phyloP scores from a whole-genome alignment of 345 rosid genomes.

The Gynandropsis gynandra region DNA sequence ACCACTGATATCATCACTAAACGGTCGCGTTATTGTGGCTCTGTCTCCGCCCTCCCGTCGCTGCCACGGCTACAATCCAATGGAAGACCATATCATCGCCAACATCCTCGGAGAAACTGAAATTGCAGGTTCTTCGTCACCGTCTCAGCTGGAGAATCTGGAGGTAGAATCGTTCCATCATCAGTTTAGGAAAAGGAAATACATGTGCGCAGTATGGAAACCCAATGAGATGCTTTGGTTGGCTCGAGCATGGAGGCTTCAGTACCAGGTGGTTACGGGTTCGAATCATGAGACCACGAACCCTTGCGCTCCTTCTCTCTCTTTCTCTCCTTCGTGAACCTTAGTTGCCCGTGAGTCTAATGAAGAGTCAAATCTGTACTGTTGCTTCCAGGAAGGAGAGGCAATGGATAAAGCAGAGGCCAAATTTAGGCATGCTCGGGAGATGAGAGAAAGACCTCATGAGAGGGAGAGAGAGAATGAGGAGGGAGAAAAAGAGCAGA shows the following conservation, averaged over 20 bases:
- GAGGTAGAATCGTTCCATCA: slow-evolving; percentile 45
- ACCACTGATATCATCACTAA: slow-evolving; percentile 43
- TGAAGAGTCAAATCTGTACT: no score
- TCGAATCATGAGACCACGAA: slow-evolving; percentile 30
- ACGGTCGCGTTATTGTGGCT: slow-evolving; percentile 48
- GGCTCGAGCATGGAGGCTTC: slow-evolving; percentile 90
- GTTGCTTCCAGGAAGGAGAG: no score
- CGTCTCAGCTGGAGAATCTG: slow-evolving; percentile 48
- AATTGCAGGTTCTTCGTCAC: slow-evolving; percentile 65
- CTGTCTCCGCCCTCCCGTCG: slow-evolving; percentile 26
- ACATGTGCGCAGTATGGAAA: slow-evolving; percentile 97
- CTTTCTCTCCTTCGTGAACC: no score
- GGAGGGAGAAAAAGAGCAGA: no score
- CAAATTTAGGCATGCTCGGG: no score
- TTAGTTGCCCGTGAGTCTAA: no score
- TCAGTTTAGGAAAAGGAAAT: slow-evolving; percentile 84
- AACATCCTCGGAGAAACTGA: slow-evolving; percentile 29
- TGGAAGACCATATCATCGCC: slow-evolving; percentile 78
- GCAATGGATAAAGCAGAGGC: no score
- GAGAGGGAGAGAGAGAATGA: no score
- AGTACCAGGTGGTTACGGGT: slow-evolving; percentile 51
- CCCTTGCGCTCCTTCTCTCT: no score
- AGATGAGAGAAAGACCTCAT: no score
- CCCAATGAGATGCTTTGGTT: slow-evolving; percentile 96
- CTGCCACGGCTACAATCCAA: slow-evolving; percentile 32